These are phyloP conservation scores for Orbilia brochopaga DNA, from an alignment of 2,329 filamentous ascomycete species.

Conservation along the genomic window DNA sequence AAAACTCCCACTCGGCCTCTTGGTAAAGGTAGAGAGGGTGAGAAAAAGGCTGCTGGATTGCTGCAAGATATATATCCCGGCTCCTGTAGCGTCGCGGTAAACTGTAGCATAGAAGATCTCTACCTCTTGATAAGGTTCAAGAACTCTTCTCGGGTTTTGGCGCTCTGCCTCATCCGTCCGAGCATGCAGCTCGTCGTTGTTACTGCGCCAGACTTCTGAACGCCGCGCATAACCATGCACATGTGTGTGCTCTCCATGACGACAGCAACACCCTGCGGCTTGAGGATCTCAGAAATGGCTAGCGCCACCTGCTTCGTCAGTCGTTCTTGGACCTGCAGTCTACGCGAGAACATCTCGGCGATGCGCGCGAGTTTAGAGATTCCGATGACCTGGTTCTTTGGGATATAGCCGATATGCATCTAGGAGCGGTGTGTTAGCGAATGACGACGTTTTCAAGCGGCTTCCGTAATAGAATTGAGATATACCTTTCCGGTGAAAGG, in stretches of 20 bases:
- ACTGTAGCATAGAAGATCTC: background rate
- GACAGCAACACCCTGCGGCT: conserved; percentile 92
- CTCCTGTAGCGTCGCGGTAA: background rate
- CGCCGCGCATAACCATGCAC: conserved; percentile 99
- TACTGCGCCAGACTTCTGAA: conserved; percentile 83
- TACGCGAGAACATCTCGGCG: conserved; percentile 92
- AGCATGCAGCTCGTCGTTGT: conserved; percentile 97
- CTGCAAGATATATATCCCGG: background rate
- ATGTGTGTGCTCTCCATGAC: conserved; percentile 97
- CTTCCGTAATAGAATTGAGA: conserved; percentile 29
- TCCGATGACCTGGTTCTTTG: conserved; percentile 85
- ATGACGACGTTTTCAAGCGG: too few species aligned
- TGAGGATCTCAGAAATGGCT: conserved; percentile 88
- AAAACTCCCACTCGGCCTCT: background rate
- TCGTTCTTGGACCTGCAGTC: conserved; percentile 94
- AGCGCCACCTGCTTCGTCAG: conserved; percentile 95
- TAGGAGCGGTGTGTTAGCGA: conserved; percentile 58
- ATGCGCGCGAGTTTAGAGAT: conserved; percentile 95
- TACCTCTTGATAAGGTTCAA: conserved; percentile 69
- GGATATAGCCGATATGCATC: conserved; percentile 99
- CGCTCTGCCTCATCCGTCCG: conserved; percentile 90
- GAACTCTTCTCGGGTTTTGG: conserved; percentile 95
- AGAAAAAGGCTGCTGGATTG: background rate
- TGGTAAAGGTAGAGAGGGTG: background rate
- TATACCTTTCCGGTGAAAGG: conserved; percentile 90